phyloP scores from a whole-genome alignment of 2,329 filamentous ascomycete genomes.

The Aurifilum marmelostoma region DNA sequence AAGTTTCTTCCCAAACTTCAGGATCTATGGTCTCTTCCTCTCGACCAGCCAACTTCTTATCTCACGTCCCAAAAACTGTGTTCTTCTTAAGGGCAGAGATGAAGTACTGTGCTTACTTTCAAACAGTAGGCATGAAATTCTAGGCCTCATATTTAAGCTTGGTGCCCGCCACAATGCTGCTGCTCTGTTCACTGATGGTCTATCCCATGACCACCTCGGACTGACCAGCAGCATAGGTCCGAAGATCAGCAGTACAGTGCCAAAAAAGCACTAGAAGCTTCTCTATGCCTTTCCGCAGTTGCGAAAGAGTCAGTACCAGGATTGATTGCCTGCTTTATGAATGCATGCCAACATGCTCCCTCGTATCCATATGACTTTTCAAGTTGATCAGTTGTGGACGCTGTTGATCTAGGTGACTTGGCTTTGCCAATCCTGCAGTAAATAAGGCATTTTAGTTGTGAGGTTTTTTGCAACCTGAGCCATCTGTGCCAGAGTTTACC shows the following conservation, averaged over 20 bases:
- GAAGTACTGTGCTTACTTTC: no score
- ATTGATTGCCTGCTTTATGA: constrained; percentile 65
- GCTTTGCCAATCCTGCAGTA: no score
- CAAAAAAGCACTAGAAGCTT: constrained; percentile 40
- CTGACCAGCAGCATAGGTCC: constrained; percentile 59
- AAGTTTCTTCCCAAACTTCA: no score
- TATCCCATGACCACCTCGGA: constrained; percentile 67
- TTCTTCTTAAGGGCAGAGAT: no score
- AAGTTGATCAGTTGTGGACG: no score
- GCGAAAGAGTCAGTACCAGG: constrained; percentile 67
- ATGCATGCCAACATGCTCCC: constrained; percentile 64
- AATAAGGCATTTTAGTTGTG: no score
- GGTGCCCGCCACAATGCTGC: constrained; percentile 63
- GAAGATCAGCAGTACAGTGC: background rate
- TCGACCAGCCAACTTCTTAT: no score
- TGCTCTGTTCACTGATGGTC: constrained; percentile 66
- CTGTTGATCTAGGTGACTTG: background rate
- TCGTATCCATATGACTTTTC: constrained; percentile 33
- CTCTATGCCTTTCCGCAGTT: constrained; percentile 52
- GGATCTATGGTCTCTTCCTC: no score
- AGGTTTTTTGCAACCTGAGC: no score
- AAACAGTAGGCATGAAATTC: no score
- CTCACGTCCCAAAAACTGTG: no score
- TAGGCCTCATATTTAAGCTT: constrained; percentile 69
- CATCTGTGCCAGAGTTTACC: no score